Conservation (phyloP, 768 basidiomycete species). For the Dentipellis fragilis region DNA sequence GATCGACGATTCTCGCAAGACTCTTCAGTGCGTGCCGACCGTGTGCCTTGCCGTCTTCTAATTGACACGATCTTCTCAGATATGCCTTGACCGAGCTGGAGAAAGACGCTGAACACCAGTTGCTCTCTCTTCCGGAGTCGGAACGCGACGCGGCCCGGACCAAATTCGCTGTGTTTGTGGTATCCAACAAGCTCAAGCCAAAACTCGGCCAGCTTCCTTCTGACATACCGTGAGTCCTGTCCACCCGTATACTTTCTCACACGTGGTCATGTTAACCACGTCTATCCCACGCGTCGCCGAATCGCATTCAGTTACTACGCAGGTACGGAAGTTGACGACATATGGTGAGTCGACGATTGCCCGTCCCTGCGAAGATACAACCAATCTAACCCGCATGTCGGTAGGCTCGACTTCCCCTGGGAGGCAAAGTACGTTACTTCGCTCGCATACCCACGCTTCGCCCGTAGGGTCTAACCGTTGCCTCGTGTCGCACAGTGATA, state of each 20-base stretch:
- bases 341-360: conserved; percentile 46
- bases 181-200: conserved; percentile 85
- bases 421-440: conserved; percentile 50
- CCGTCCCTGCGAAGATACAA: conserved; percentile 1
- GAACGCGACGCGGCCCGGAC: conserved; percentile 66
- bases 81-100: conserved; percentile 87
- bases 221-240: conserved; percentile 44
- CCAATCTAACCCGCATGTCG: conserved; percentile 6
- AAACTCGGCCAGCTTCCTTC: conserved; percentile 71
- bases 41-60: background rate
- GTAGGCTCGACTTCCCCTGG: conserved; percentile 82
- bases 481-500: conserved; percentile 37
- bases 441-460: conserved; percentile 7
- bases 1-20: conserved; percentile 83
- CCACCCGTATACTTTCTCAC: conserved; percentile 4
- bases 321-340: conserved; percentile 63
- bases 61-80: conserved; percentile 27
- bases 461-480: background rate
- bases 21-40: conserved; percentile 55
- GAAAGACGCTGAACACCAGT: conserved; percentile 75
- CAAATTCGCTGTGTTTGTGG: conserved; percentile 87
- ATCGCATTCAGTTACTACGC: conserved; percentile 51
- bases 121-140: conserved; percentile 53
- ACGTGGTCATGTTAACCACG: background rate
- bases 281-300: conserved; percentile 14